Conservation (phyloP, 164 flowering plant genomes). For the Vitis vinifera region ASM3070453v1 NC_081809.1:6040501-6041000, state of each 20-base stretch:
- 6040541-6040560: not conserved
- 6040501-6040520: not conserved
- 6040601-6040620: constrained; percentile 85
- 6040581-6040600: constrained; percentile 91
- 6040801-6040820: constrained; percentile 72
- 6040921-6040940: too few relatives aligned
- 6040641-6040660: constrained; percentile 33
- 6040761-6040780: constrained; percentile 73
- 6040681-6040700: not conserved
- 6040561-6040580: constrained; percentile 77
- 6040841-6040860: constrained; percentile 2
- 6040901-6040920: not conserved
- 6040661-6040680: constrained; percentile 6
- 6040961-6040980: too few relatives aligned
- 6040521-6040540: not conserved
- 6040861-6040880: not conserved
- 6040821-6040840: constrained; percentile 73
- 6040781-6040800: constrained; percentile 78
- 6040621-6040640: constrained; percentile 78
- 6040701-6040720: not conserved
- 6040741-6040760: constrained; percentile 81
- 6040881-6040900: not conserved
- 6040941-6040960: too few relatives aligned
- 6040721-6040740: constrained; percentile 82
- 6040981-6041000: too few relatives aligned